Conservation (phyloP, 148 eudicot genomes). For the Cornus suecica region DNA sequence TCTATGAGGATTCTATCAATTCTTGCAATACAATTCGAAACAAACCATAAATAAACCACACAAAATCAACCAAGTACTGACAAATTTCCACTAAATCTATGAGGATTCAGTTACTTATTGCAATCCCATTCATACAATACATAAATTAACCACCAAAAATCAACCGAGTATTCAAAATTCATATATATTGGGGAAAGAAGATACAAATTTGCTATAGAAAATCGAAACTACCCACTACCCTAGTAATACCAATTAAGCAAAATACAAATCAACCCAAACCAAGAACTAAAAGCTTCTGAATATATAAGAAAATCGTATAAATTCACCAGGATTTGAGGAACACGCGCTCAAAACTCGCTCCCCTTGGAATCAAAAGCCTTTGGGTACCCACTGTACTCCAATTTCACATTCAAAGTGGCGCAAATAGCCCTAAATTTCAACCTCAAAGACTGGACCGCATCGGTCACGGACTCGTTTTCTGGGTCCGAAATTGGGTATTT, state of each 20-base stretch:
- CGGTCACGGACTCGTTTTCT: slow-evolving; percentile 59
- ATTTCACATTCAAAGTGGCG: slow-evolving; percentile 63
- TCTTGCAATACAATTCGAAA: neutral
- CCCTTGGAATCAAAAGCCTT: slow-evolving; percentile 40
- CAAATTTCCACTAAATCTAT: too few relatives aligned
- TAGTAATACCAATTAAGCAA: neutral
- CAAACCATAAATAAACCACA: neutral
- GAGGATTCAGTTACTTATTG: neutral
- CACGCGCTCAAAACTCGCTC: slow-evolving; percentile 32
- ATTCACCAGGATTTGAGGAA: neutral
- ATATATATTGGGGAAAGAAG: too few relatives aligned
- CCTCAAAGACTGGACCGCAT: slow-evolving; percentile 46
- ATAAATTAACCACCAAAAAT: neutral
- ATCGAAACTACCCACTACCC: neutral
- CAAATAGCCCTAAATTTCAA: slow-evolving; percentile 65
- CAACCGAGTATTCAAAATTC: neutral
- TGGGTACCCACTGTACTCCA: slow-evolving; percentile 69
- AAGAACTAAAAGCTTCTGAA: neutral
- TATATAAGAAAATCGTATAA: neutral
- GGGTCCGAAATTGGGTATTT: slow-evolving; percentile 55
- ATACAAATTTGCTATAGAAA: neutral
- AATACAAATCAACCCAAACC: neutral
- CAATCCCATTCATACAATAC: too few relatives aligned
- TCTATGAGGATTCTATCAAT: neutral
- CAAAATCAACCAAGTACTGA: neutral